Evolutionary conservation across 306 rosid species (phyloP), one percentile per base, ranked within the genome.

Genomic region (Astragalus membranaceus): DNA sequence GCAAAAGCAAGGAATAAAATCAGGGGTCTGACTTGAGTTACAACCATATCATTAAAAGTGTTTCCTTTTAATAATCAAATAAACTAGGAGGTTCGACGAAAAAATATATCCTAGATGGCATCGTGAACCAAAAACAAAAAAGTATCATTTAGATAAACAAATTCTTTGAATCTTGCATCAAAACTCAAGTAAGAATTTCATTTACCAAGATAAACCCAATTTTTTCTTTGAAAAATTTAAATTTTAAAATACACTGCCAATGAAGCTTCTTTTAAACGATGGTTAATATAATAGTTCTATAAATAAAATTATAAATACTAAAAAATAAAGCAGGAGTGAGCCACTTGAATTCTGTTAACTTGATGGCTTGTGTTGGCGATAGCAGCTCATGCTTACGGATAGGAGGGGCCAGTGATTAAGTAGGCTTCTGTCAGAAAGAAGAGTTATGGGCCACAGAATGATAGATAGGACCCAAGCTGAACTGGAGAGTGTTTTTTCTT

Each of bases 1-100:
- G 96, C 83, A 81, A 68, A 64, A 62, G 43, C 20, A 75, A 67
- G 71, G 72, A 72, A 82, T 11, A 49, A 50, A 84, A 46, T 75
- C 57, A 42, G 4, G 64, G 44, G 59, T 61, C 17, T 12, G 12
- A 20, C 70, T 39, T 5, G 17, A 46, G 65, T 46, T 39, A 65
- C 0, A 51, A 66, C 59, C 39, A 15, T 39, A 11, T 23, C 2
- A 67, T 67, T 67, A 32, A 65, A 76, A 72, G 10, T 37, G 35
- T 43, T 47, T 16, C 36, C 30, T n/a, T 39, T 46, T 15, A 10
- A 16, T 48, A 58, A 7, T 36, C 9, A 46, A 59, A 46, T 4
- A 32, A 3, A 47, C n/a, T 16, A 23, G 37, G 6, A 58, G 26
- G 7, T 47, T 46, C 58, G 54, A 32, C 33, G 26, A 23, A 60